Evolutionary conservation across 495 filamentous ascomycete genomes (phyloP), one percentile per base, ranked within the genome.

Genomic region (Geopyxis carbonaria): DNA sequence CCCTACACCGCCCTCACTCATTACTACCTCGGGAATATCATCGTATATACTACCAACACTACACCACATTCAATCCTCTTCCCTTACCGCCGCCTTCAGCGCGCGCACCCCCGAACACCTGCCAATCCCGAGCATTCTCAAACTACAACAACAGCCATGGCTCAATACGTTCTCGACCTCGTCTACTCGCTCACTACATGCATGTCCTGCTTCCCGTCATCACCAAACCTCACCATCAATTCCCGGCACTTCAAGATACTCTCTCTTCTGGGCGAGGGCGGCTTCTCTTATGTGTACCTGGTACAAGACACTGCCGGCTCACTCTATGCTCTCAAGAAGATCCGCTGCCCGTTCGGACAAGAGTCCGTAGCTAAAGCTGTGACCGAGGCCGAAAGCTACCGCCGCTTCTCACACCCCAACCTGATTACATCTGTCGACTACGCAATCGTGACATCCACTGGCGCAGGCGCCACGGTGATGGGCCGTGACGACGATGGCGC

Each of bases 231-330:
- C 42, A 89, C 87, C 56, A 92, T 97, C 65, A 94, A 95, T 61
- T 81, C 69, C 49, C 76, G 83, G 34, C 85, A 74, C 60, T 93
- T 93, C 68, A 94, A 93, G 68, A 82, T 97, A 57, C 65, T 93
- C 43, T 75, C 87, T 38, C 65, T 97, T 24, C 68, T 97, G 6
- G 89, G 89, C 53, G 89, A 94, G 74, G 87, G 87, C 58, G 87
- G 89, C 43, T 97, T 95, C 67, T 89, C 80, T 47, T 95, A 95
- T 58, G 89, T 97, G 44, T 97, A 97, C 61, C 80, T 97, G 38
- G 89, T 97, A 22, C 80, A 94, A 69, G 83, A 91, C 54, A 86
- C 77, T 30, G 77, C 70, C 34, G 76, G 78, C 16, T 71, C 81
- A 44, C 69, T 94, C 28, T 92, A 86, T 62, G 89, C 89, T 5